phyloP scores from a whole-genome alignment of 2,329 filamentous ascomycete species.

The Amylocarpus encephaloides region DNA sequence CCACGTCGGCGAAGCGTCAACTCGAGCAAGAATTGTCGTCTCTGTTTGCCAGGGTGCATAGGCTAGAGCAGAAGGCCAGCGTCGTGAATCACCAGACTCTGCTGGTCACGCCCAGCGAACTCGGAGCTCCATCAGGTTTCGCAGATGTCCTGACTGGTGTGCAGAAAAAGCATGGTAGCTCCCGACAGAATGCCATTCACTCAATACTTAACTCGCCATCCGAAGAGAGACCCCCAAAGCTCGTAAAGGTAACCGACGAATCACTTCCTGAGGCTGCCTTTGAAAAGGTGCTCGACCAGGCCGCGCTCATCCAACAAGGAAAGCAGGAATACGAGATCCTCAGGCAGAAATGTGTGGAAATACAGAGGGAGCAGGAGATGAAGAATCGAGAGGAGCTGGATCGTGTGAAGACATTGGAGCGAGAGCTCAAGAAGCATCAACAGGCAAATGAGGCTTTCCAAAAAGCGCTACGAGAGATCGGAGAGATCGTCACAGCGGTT shows the following conservation, averaged over 20 bases:
- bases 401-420: conserved; percentile 82
- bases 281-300: conserved; percentile 89
- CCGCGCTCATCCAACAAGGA: conserved; percentile 82
- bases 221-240: conserved; percentile 26
- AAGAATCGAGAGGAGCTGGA: conserved; percentile 79
- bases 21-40: conserved; percentile 80
- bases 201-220: conserved; percentile 26
- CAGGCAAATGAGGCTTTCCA: conserved; percentile 98
- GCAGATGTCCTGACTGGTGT: conserved; percentile 42
- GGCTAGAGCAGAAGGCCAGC: conserved; percentile 72
- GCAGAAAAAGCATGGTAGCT: conserved; percentile 24
- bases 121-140: conserved; percentile 58
- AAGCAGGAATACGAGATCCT: conserved; percentile 75
- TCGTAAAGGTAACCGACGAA: conserved; percentile 60
- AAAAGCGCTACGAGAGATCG: conserved; percentile 92
- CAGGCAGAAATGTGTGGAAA: conserved; percentile 75
- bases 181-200: conserved; percentile 37
- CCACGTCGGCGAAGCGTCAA: conserved; percentile 66
- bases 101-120: conserved; percentile 79
- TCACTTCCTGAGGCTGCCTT: conserved; percentile 72
- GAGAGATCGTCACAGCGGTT: conserved; percentile 93
- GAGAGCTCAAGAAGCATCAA: conserved; percentile 93
- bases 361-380: conserved; percentile 82
- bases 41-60: conserved; percentile 69
- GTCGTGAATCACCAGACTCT: conserved; percentile 51